These are phyloP conservation scores for Linnemannia zychae DNA, from an alignment of 192 early-diverging fungal genomes.

Conservation along the genomic window DNA sequence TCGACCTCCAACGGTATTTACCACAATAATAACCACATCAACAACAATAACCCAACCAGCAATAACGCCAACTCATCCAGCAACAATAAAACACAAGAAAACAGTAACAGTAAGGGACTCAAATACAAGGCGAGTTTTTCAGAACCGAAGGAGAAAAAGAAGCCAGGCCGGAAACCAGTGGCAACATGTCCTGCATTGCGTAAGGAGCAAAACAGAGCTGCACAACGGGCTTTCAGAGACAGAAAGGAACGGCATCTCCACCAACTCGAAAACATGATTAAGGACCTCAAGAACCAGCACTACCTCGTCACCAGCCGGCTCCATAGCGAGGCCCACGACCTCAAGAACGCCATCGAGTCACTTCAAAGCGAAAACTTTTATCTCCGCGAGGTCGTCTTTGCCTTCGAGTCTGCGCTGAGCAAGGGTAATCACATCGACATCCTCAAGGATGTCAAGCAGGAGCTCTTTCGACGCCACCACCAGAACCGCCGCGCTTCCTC, in stretches of 20 bases:
- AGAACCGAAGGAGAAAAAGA: constrained; percentile 31
- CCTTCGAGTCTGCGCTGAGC: constrained; percentile 58
- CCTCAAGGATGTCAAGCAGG: constrained; percentile 46
- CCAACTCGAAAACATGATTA: constrained; percentile 81
- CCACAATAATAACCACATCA: neutral
- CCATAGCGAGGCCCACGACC: constrained; percentile 52
- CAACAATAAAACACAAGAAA: constrained; percentile 12
- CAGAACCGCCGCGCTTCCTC: constrained; percentile 17
- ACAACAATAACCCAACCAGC: neutral
- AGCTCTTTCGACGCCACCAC: constrained; percentile 45
- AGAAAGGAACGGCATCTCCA: constrained; percentile 83
- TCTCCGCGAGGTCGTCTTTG: constrained; percentile 59
- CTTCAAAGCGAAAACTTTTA: constrained; percentile 62
- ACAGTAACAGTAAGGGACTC: constrained; percentile 3
- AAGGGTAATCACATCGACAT: constrained; percentile 38
- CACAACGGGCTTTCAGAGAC: constrained; percentile 91
- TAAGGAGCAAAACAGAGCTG: constrained; percentile 89
- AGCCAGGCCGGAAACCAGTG: constrained; percentile 65
- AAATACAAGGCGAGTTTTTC: neutral
- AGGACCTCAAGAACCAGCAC: constrained; percentile 72
- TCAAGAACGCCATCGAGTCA: constrained; percentile 44
- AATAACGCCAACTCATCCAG: constrained; percentile 10
- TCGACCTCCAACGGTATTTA: neutral
- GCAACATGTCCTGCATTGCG: constrained; percentile 65
- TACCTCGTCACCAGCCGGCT: constrained; percentile 53